These are phyloP conservation scores for Sphagnum fallax DNA, from an alignment of 228 moss, liverwort and hornwort genomes.

Conservation along the genomic window DNA sequence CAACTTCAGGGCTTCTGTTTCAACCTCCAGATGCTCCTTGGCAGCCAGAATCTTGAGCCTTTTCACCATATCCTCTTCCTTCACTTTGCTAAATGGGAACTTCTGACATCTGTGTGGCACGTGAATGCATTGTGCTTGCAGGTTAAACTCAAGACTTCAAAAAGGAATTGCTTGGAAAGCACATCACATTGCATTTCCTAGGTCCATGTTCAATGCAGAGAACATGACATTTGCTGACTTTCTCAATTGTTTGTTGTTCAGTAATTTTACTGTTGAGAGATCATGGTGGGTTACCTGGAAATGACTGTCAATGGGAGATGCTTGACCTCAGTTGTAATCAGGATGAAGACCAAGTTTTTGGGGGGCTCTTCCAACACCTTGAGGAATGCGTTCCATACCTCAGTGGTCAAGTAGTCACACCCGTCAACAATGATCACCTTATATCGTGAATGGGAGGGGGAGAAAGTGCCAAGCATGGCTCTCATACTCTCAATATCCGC, in stretches of 20 bases:
- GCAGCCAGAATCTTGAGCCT: slow-evolving; percentile 53
- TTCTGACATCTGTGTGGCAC: slow-evolving; percentile 61
- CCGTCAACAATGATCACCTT: slow-evolving; percentile 78
- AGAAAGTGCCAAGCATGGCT: slow-evolving; percentile 15
- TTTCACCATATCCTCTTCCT: slow-evolving; percentile 67
- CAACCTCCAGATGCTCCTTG: slow-evolving; percentile 70
- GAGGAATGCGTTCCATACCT: slow-evolving; percentile 75
- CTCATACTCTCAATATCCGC: slow-evolving; percentile 29
- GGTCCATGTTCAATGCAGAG: too few relatives aligned
- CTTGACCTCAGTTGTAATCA: slow-evolving; percentile 70
- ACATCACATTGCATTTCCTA: too few relatives aligned
- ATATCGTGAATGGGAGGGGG: slow-evolving; percentile 42
- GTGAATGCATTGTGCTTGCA: too few relatives aligned
- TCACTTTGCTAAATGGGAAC: slow-evolving; percentile 80
- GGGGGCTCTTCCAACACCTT: slow-evolving; percentile 74
- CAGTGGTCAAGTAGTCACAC: slow-evolving; percentile 64
- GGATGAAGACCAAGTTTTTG: slow-evolving; percentile 64
- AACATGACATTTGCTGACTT: too few relatives aligned
- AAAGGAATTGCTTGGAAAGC: too few relatives aligned
- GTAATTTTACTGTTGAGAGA: too few relatives aligned
- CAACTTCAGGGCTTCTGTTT: slow-evolving; percentile 54
- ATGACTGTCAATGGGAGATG: slow-evolving; percentile 63
- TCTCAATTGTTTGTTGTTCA: too few relatives aligned
- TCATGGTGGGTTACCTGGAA: slow-evolving; percentile 24
- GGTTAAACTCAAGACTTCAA: too few relatives aligned